These are phyloP conservation scores for Naganishia vaughanmartiniae DNA, from an alignment of 768 basidiomycete genomes.

Conservation along the genomic window DNA sequence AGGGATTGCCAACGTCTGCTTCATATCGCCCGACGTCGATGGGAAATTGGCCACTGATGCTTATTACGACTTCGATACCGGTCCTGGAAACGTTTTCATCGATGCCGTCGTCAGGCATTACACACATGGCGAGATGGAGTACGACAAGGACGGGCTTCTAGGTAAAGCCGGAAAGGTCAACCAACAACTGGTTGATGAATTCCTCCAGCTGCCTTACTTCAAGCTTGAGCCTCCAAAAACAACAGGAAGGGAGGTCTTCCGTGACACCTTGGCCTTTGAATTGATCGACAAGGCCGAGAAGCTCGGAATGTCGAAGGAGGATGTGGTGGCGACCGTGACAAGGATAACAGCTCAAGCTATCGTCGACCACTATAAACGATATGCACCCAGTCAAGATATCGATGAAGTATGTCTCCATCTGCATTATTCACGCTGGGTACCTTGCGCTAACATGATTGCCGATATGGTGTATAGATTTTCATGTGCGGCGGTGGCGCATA, in stretches of 20 bases:
- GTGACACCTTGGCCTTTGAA: conserved; percentile 36
- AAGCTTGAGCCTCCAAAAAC: conserved; percentile 38
- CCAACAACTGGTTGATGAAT: conserved; percentile 37
- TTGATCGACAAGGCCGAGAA: conserved; percentile 32
- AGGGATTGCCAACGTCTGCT: conserved; percentile 40
- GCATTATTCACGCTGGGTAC: background rate
- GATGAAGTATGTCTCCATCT: conserved; percentile 30
- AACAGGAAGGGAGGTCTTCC: conserved; percentile 36
- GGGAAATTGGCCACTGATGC: conserved; percentile 26
- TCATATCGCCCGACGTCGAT: conserved; percentile 34
- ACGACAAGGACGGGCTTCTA: conserved; percentile 38
- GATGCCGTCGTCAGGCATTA: conserved; percentile 38
- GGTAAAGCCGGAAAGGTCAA: conserved; percentile 37
- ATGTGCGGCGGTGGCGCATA: conserved; percentile 44
- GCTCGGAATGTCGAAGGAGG: conserved; percentile 31
- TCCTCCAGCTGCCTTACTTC: conserved; percentile 35
- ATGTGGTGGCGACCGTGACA: conserved; percentile 40
- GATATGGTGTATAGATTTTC: conserved; percentile 32
- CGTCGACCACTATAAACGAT: conserved; percentile 41
- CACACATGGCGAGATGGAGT: conserved; percentile 35
- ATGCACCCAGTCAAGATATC: conserved; percentile 39
- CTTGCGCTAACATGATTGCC: background rate
- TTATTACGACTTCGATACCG: conserved; percentile 40
- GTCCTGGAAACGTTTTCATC: conserved; percentile 43
- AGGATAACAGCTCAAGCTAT: conserved; percentile 39